phyloP scores from a whole-genome alignment of 768 basidiomycete species.

The Gyrodon lividus region DNA sequence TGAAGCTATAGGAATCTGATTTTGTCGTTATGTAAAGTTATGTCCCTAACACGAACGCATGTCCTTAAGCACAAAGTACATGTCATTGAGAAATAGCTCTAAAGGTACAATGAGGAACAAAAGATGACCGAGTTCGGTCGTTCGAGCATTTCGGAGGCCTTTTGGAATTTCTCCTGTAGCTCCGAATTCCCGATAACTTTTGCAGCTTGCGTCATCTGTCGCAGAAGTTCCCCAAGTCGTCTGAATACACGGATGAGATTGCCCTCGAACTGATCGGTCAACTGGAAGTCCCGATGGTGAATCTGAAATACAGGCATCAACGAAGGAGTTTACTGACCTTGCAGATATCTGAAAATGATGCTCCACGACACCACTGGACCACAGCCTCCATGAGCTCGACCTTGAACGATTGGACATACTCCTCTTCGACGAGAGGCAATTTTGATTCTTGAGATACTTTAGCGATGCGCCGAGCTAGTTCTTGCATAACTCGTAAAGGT shows the following conservation, averaged over 20 bases:
- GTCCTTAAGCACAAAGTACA: background rate
- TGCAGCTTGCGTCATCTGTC: slow-evolving; percentile 94
- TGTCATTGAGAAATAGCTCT: slow-evolving; percentile 8
- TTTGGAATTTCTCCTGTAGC: slow-evolving; percentile 90
- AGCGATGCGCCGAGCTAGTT: slow-evolving; percentile 93
- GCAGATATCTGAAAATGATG: slow-evolving; percentile 93
- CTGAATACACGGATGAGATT: slow-evolving; percentile 96
- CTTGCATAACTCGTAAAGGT: slow-evolving; percentile 93
- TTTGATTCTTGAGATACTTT: slow-evolving; percentile 95
- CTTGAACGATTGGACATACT: slow-evolving; percentile 96
- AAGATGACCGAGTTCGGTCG: slow-evolving; percentile 93
- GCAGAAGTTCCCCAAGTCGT: slow-evolving; percentile 87
- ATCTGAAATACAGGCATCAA: background rate
- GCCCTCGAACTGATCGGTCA: slow-evolving; percentile 96
- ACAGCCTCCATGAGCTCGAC: slow-evolving; percentile 99
- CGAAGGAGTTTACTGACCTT: slow-evolving; percentile 54
- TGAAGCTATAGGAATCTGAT: slow-evolving; percentile 3
- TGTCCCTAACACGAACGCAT: slow-evolving; percentile 4
- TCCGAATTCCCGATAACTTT: slow-evolving; percentile 97
- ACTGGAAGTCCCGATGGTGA: slow-evolving; percentile 41
- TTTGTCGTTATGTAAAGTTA: background rate
- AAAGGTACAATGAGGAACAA: slow-evolving; percentile 83
- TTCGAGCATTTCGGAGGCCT: slow-evolving; percentile 89
- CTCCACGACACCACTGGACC: slow-evolving; percentile 96
- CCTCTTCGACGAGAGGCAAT: slow-evolving; percentile 83